Percentiles rank a stretch among this genome's conserved stretches.
phyloP scores from a whole-genome alignment of 345 rosid species.

The Cochlearia excelsa region DNA sequence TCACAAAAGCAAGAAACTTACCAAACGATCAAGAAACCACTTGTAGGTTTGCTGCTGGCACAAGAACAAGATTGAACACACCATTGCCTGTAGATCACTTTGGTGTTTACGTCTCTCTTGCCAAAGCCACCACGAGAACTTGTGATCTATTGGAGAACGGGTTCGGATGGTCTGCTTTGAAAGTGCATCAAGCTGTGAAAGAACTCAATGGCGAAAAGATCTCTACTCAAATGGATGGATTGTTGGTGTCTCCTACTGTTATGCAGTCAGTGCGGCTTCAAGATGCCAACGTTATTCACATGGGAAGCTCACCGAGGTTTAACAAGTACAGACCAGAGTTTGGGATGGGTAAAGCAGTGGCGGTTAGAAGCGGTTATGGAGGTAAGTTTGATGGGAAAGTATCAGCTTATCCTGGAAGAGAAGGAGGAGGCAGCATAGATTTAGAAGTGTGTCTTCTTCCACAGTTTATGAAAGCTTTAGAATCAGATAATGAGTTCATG shows the following conservation, averaged over 20 bases:
- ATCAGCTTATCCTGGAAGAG: constrained; percentile 54
- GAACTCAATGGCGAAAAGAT: constrained; percentile 39
- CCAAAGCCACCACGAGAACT: constrained; percentile 26
- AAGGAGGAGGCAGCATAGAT: constrained; percentile 66
- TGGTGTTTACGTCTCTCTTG: constrained; percentile 47
- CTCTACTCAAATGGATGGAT: constrained; percentile 26
- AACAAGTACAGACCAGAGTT: constrained; percentile 67
- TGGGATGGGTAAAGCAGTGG: constrained; percentile 71
- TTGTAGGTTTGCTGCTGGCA: constrained; percentile 46
- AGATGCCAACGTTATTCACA: constrained; percentile 43
- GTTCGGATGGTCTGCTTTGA: constrained; percentile 67
- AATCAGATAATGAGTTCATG: constrained; percentile 54
- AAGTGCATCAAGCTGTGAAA: constrained; percentile 48
- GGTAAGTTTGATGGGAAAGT: constrained; percentile 68
- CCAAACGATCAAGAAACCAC: constrained; percentile 39
- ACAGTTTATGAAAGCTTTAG: constrained; percentile 54
- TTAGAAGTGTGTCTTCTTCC: constrained; percentile 65
- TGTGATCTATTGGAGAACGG: constrained; percentile 46
- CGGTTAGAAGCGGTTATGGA: constrained; percentile 63
- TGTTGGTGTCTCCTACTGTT: constrained; percentile 35
- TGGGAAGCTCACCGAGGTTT: constrained; percentile 83
- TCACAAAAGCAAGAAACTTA: constrained; percentile 46
- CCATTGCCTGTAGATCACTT: constrained; percentile 47
- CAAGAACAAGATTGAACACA: constrained; percentile 55
- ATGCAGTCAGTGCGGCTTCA: constrained; percentile 26